Evolutionary conservation across 1,139 yeast genomes (phyloP), one percentile per base, ranked within the genome.

Genomic region (Candida sp.): DNA sequence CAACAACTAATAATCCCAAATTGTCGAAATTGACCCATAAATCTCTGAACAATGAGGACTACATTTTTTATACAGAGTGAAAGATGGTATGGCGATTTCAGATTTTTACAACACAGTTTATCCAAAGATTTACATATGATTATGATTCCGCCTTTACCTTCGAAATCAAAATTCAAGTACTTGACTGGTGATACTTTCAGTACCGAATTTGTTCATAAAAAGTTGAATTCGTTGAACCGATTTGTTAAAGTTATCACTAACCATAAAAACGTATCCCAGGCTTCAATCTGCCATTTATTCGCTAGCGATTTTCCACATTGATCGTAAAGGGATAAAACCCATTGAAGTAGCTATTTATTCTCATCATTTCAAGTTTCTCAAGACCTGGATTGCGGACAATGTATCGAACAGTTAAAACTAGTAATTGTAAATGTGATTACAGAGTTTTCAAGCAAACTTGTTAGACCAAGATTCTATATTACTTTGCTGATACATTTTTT

Each of bases 121-220:
- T 61, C 73, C 40, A 83, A 80, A 54, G 97, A 90, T 58, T 87
- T 75, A 57, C 96, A 97, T 0, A 87, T 95, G 2, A 75, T 87
- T 45, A 81, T 93, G 33, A 81, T 93, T 0, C 99, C 99, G 1
- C 98, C 99, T 9, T 71, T 93, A 44, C 99, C 99, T 0, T 95
- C 95, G 49, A 91, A 90, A 64, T 88, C 87, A 70, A 81, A 95
- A 48, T 73, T 91, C 54, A 96, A 93, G 62, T 93, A 93, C 61
- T 74, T 93, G 45, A 90, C 95, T 35, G 99, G 99, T 12, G 98
- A 93, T 56, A 76, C 96, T 19, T 88, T 88, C 59, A 80, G 88
- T 43, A 66, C 77, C 8, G 87, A 88, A 46, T 93, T 93, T 63
- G 91, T 96, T 0, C 73, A 77, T 50, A 87, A 88, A 58, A 72